These are phyloP conservation scores for Starmerella potacharoeniae DNA, from an alignment of 805 yeast species.

Conservation along the genomic window DNA sequence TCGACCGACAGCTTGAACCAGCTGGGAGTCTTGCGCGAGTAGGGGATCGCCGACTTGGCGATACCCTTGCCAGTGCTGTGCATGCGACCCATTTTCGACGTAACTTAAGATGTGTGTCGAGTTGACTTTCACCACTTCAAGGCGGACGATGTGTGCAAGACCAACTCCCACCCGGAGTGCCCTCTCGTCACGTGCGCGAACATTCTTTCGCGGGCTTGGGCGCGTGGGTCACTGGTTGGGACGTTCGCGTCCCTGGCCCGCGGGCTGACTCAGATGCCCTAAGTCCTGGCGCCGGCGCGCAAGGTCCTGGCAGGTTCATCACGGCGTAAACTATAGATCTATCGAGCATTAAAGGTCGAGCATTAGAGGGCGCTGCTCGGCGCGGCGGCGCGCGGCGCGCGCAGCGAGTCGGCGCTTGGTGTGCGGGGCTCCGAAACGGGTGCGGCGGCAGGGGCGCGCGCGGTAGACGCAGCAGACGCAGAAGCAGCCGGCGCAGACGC, in stretches of 20 bases:
- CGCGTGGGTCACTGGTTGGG: neutral
- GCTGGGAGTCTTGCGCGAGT: constrained; percentile 97
- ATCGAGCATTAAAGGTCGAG: too few species aligned
- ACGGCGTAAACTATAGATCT: neutral
- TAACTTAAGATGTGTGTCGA: constrained; percentile 18
- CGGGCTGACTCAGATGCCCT: neutral
- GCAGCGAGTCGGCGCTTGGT: too few species aligned
- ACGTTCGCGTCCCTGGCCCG: neutral
- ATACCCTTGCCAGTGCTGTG: constrained; percentile 99
- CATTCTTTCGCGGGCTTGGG: neutral
- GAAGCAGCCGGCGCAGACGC: neutral
- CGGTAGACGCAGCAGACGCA: neutral
- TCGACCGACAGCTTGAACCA: constrained; percentile 98
- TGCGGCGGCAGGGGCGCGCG: neutral
- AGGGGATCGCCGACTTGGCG: constrained; percentile 97
- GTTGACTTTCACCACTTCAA: constrained; percentile 8
- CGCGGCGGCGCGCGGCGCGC: neutral
- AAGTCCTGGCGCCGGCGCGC: neutral
- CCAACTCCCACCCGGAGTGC: constrained; percentile 5
- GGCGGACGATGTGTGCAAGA: neutral
- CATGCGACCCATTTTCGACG: constrained; percentile 95
- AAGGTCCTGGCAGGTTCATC: neutral
- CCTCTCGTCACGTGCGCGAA: neutral
- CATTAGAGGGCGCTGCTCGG: neutral
- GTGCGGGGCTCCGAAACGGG: too few species aligned